phyloP scores from a whole-genome alignment of 805 yeast species.

The Candida railenensis region DNA sequence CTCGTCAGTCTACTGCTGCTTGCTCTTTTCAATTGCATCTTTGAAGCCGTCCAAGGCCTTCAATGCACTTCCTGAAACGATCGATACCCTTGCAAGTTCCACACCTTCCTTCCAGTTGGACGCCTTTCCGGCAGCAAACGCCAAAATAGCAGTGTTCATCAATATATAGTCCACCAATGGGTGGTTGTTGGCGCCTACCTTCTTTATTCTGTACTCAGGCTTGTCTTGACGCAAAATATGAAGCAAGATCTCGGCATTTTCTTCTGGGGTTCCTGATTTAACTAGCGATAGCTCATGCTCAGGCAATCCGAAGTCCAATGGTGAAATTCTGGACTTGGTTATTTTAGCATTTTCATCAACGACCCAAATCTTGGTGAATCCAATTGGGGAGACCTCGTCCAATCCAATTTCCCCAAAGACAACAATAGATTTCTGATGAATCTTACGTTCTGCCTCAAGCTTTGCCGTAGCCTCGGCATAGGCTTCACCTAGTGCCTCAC shows the following conservation, averaged over 20 bases:
- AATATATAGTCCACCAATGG: constrained; percentile 89
- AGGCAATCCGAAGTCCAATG: constrained; percentile 77
- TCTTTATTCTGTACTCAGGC: constrained; percentile 44
- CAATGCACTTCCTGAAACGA: constrained; percentile 66
- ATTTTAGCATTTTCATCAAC: constrained; percentile 46
- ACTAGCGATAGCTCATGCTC: constrained; percentile 70
- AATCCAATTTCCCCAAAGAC: constrained; percentile 92
- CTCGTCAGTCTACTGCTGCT: background rate
- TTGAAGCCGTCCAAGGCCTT: constrained; percentile 56
- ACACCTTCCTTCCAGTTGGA: constrained; percentile 78
- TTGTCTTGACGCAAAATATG: constrained; percentile 46
- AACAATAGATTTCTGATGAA: constrained; percentile 64
- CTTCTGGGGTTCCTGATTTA: constrained; percentile 80
- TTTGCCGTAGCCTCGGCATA: constrained; percentile 79
- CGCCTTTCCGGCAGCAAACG: constrained; percentile 71
- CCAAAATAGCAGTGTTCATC: constrained; percentile 84
- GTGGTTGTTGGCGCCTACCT: constrained; percentile 26
- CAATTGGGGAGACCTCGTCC: constrained; percentile 93
- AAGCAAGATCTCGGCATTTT: constrained; percentile 66
- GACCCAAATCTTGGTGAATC: constrained; percentile 78
- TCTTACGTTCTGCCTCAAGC: constrained; percentile 50
- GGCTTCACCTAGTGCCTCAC: constrained; percentile 73
- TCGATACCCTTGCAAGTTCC: constrained; percentile 63
- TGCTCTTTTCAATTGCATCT: constrained; percentile 5
- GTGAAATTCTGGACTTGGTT: constrained; percentile 49